Evolutionary conservation across 2,329 filamentous ascomycete genomes (phyloP).

Genomic region (Cladorrhinum sp.): DNA sequence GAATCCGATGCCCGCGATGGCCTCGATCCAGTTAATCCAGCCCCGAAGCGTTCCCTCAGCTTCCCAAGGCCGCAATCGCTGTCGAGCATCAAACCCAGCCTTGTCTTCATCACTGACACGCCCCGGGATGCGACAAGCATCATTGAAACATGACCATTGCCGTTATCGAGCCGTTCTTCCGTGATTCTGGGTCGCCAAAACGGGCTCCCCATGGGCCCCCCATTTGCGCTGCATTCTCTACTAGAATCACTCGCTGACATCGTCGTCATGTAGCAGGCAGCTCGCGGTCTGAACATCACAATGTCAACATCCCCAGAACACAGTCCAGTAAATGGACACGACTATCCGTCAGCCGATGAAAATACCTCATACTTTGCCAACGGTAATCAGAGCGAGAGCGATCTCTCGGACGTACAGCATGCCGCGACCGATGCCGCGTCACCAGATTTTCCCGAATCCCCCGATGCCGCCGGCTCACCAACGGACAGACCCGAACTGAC

Average conservation of each 20-base stretch:
- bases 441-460: constrained; percentile 42
- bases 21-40: constrained; percentile 30
- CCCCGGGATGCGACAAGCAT: constrained; percentile 43
- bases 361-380: constrained; percentile 38
- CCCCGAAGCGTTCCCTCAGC: constrained; percentile 22
- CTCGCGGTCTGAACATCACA: constrained; percentile 58
- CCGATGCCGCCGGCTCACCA: constrained; percentile 29
- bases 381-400: constrained; percentile 64
- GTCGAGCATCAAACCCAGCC: constrained; percentile 43
- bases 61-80: constrained; percentile 42
- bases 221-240: constrained; percentile 16
- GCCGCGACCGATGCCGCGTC: constrained; percentile 45
- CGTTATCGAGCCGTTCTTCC: constrained; percentile 26
- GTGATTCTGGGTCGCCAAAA: constrained; percentile 35
- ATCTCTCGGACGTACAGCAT: constrained; percentile 67
- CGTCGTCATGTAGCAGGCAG: constrained; percentile 55
- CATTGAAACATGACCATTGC: constrained; percentile 31
- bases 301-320: constrained; percentile 62
- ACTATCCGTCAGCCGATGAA: constrained; percentile 52
- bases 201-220: constrained; percentile 29
- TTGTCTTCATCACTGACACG: constrained; percentile 45
- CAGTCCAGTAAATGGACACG: constrained; percentile 65
- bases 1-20: constrained; percentile 35
- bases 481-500: constrained; percentile 39
- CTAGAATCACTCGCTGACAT: constrained; percentile 44